A percentile compares a stretch with the other conserved stretches of the same genome.
These are phyloP conservation scores for Kitagawia praeruptora DNA, from an alignment of 129 eudicot genomes.

Conservation along the genomic window DNA sequence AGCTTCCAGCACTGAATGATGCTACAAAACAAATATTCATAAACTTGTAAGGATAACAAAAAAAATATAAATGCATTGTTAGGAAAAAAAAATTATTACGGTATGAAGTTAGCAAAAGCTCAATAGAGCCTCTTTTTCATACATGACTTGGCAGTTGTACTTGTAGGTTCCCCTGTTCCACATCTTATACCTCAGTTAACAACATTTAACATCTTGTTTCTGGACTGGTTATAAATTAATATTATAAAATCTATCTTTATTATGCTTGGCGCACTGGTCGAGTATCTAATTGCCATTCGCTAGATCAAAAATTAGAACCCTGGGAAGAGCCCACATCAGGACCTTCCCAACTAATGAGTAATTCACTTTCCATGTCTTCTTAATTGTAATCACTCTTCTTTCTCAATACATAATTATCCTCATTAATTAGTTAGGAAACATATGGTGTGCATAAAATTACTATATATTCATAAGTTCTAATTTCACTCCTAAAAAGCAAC, in stretches of 20 bases:
- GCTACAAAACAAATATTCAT: conserved; percentile 21
- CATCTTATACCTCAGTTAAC: background rate
- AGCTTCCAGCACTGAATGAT: conserved; percentile 39
- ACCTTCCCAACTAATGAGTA: background rate
- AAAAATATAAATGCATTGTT: background rate
- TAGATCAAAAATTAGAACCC: background rate
- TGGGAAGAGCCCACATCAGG: background rate
- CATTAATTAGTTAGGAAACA: background rate
- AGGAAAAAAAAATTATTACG: no score
- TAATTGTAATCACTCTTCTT: background rate
- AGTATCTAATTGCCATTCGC: background rate
- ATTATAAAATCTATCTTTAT: background rate
- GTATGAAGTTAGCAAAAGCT: background rate
- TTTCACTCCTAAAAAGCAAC: background rate
- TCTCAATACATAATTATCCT: background rate
- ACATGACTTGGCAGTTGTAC: background rate
- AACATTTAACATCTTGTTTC: background rate
- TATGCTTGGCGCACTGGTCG: background rate
- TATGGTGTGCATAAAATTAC: background rate
- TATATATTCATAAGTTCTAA: background rate
- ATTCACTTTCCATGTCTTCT: background rate
- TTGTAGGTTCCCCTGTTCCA: background rate
- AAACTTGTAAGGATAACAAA: background rate
- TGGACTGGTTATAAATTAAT: background rate
- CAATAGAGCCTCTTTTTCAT: background rate